Conservation (phyloP, 1,284 basidiomycete species). For the Apiotrichum mycotoxinovorans region DNA sequence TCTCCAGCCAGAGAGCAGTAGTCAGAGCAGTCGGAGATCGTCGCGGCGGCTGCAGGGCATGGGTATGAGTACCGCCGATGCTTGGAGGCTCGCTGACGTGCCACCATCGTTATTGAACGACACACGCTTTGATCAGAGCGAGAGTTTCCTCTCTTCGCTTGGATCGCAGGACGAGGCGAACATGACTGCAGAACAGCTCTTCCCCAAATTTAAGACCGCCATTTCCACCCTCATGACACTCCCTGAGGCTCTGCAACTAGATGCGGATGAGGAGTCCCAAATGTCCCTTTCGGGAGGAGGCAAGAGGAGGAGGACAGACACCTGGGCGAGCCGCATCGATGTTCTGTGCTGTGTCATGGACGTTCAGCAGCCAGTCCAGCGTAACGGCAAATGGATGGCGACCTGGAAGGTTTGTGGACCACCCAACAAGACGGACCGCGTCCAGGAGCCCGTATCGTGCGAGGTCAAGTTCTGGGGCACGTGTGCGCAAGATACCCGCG, state of each 20-base stretch:
- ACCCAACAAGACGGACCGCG: background rate
- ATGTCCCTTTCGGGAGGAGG: background rate
- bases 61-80: too few species aligned
- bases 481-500: constrained; percentile 34
- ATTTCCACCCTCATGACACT: too few species aligned
- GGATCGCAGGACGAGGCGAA: constrained; percentile 24
- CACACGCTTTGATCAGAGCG: background rate
- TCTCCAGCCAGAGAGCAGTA: too few species aligned
- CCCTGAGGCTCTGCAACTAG: background rate
- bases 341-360: constrained; percentile 36
- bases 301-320: background rate
- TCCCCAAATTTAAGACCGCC: too few species aligned
- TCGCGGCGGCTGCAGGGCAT: too few species aligned
- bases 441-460: constrained; percentile 20
- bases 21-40: too few species aligned
- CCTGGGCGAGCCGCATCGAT: constrained; percentile 8
- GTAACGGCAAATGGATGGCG: constrained; percentile 31
- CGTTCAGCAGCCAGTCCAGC: constrained; percentile 22
- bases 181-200: too few species aligned
- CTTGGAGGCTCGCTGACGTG: too few species aligned
- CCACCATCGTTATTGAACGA: background rate
- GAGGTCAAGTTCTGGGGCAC: constrained; percentile 37
- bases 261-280: background rate
- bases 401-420: constrained; percentile 36
- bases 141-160: constrained; percentile 27